Base-by-base conservation (phyloP, 2,329 filamentous ascomycete genomes). In the Stagonosporopsis chrysanthemi region DNA sequence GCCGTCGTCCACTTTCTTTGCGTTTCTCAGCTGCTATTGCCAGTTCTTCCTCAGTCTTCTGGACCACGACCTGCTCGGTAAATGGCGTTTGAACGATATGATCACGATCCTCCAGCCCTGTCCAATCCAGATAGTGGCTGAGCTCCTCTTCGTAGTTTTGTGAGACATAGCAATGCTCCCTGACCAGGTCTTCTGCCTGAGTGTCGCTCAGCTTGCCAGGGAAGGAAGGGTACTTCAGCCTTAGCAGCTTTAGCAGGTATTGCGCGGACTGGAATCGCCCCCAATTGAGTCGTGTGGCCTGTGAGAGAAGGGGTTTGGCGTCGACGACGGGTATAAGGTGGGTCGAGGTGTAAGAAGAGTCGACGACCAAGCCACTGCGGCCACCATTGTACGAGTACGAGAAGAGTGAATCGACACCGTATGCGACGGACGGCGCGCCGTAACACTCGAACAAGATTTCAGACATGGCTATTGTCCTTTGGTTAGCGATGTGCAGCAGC, bases 381-480 rank as follows among this genome's bases (percentile, higher is more conserved):
- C 95, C 95, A 60, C 90, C 87, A 75, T 99, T 99, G 80, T 97
- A 90, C 60, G 89, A 84, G 80, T 97, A 99, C 19, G 94, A 96
- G 80, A 99, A 99, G 29, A 99, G 85, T 11, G 93, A 96, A 77
- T 99, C 95, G 78, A 99, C 93, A 48, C 95, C 95, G 77, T 95
- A 97, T 17, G 93, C 90, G 24, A 97, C 84, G 1, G 91, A 94
- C 0, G 95, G 94, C 11, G 91, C 93, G 58, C 87, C 86, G 76
- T 99, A 99, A 78, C 92, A 96, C 77, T 99, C 95, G 75, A 98
- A 99, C 11, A 99, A 82, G 52, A 98, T 94, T 73, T 99, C 95
- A 40, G 91, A 96, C 94, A 98, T 98, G 66, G 91, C 92, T 96
- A 64, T 50, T 38, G 40, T 17, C 15, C 3, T 19, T 43, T 50